phyloP scores from a whole-genome alignment of 73 alveolate species.

The Paramecium sonneborni region DNA sequence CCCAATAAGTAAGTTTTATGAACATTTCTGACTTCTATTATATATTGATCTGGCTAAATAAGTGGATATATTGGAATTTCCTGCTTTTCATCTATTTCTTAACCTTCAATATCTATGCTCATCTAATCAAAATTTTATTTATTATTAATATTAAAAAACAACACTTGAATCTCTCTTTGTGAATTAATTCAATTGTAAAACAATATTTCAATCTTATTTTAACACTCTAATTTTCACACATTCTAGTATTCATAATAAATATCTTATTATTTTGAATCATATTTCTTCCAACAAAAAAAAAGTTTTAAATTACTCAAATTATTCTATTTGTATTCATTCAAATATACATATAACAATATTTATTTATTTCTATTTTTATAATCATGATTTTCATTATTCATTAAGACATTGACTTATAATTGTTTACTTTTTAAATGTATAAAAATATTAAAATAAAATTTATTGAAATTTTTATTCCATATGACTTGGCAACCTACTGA shows the following conservation, averaged over 20 bases:
- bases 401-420: no score
- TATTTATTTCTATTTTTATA: no score
- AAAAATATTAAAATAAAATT: no score
- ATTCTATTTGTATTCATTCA: no score
- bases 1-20: conserved; percentile 97
- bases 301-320: no score
- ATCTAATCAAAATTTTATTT: neutral
- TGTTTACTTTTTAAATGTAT: no score
- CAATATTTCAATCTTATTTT: neutral
- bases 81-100: neutral
- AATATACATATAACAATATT: no score
- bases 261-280: no score
- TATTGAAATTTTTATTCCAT: no score
- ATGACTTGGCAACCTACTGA: no score
- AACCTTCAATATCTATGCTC: neutral
- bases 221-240: neutral
- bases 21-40: conserved; percentile 73
- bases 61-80: neutral
- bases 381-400: no score
- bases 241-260: neutral
- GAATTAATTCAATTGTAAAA: neutral
- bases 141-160: neutral
- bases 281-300: no score
- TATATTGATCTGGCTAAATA: neutral
- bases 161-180: neutral